These are phyloP conservation scores for Magnolia officinalis DNA, from an alignment of 164 flowering plant species.

Conservation along the genomic window DNA sequence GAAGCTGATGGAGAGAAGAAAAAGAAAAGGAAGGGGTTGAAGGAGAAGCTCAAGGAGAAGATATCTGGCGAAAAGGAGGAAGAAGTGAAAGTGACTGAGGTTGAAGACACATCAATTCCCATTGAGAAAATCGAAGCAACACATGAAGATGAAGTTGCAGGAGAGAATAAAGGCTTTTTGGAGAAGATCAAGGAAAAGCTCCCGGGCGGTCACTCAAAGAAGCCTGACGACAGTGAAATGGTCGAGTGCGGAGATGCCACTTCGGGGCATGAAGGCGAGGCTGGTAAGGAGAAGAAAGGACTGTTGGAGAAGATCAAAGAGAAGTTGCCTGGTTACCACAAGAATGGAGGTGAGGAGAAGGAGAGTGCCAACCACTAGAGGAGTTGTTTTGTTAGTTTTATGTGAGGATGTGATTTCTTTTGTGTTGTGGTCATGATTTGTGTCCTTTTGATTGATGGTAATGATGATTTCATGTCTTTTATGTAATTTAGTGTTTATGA, in stretches of 20 bases:
- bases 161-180: conserved; percentile 51
- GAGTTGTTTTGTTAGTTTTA: too few relatives aligned
- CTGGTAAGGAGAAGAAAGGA: conserved; percentile 37
- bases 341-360: conserved; percentile 10
- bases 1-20: conserved; percentile 28
- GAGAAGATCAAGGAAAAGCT: conserved; percentile 74
- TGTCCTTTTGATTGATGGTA: too few relatives aligned
- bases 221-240: conserved; percentile 18
- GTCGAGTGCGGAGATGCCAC: conserved; percentile 4
- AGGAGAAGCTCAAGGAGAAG: conserved; percentile 51
- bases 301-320: conserved; percentile 53
- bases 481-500: too few relatives aligned
- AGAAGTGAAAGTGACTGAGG: conserved; percentile 23
- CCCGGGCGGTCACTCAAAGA: conserved; percentile 43
- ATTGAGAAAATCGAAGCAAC: not conserved
- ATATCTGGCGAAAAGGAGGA: conserved; percentile 24
- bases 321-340: conserved; percentile 46
- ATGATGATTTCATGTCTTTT: too few relatives aligned
- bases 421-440: too few relatives aligned
- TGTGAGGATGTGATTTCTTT: too few relatives aligned
- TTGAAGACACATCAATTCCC: not conserved
- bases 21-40: conserved; percentile 63
- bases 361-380: not conserved
- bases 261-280: not conserved
- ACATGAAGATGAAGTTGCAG: not conserved